Evolutionary conservation across 495 filamentous ascomycete genomes (phyloP).

Genomic region (Margaritispora aquatica): DNA sequence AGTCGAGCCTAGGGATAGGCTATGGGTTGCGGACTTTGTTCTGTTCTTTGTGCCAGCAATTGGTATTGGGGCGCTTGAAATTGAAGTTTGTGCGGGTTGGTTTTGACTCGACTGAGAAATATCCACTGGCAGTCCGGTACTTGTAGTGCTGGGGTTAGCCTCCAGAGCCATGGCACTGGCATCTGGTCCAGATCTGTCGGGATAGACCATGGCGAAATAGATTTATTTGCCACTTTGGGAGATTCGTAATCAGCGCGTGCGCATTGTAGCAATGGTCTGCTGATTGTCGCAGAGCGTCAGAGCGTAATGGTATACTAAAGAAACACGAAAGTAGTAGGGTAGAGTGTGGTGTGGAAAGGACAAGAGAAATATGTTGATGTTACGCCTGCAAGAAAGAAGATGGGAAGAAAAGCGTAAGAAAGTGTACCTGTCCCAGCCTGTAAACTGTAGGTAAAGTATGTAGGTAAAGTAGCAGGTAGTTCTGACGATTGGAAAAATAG

Average conservation of each 20-base stretch:
- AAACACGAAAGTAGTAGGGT: no score
- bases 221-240: neutral
- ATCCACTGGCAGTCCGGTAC: slow-evolving; percentile 1
- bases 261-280: neutral
- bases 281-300: neutral
- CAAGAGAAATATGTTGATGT: no score
- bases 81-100: neutral
- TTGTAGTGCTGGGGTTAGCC: slow-evolving; percentile 7
- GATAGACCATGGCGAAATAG: neutral
- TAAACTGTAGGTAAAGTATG: no score
- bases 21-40: slow-evolving; percentile 10
- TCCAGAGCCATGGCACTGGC: neutral
- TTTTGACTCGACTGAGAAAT: neutral
- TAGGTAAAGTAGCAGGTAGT: no score
- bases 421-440: no score
- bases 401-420: no score
- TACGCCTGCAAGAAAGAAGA: no score
- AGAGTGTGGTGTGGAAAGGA: no score
- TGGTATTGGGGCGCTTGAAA: neutral
- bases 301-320: neutral
- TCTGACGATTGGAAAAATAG: no score
- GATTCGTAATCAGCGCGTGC: neutral
- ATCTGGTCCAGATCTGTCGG: neutral
- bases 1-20: slow-evolving; percentile 24
- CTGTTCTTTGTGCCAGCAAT: neutral